phyloP scores from a whole-genome alignment of 345 rosid species.

The Eucalyptus shirleyi region DNA sequence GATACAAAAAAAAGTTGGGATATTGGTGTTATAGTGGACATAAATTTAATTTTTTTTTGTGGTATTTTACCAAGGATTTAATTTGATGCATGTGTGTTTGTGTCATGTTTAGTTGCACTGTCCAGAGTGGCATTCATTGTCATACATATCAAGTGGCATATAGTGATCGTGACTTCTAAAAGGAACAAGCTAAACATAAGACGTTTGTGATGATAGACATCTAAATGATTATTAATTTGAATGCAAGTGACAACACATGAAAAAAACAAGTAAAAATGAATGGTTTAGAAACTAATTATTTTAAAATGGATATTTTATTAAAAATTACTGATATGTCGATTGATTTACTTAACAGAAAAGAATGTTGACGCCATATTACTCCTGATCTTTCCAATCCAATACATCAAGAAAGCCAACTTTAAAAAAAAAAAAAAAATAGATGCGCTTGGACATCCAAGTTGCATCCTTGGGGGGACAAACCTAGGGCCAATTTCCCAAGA shows the following conservation, averaged over 20 bases:
- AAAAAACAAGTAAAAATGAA: neutral
- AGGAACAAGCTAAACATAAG: neutral
- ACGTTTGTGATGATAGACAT: neutral
- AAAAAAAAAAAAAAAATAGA: accelerated
- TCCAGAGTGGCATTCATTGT: neutral
- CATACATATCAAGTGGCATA: neutral
- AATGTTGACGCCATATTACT: neutral
- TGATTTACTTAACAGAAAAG: neutral
- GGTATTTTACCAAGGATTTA: neutral
- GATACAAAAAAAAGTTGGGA: neutral
- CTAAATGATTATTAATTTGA: neutral
- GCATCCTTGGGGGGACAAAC: neutral
- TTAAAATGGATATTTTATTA: neutral
- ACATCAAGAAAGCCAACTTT: neutral
- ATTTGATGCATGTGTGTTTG: neutral
- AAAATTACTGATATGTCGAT: neutral
- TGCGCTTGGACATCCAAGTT: neutral
- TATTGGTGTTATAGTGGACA: neutral
- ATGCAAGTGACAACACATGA: neutral
- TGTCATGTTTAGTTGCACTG: neutral
- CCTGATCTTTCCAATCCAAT: neutral
- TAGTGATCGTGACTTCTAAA: neutral
- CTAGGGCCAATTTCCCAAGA: neutral
- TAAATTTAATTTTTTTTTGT: too few relatives aligned
- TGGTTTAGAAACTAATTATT: neutral